These are phyloP conservation scores for Lepiota subincarnata DNA, from an alignment of 768 basidiomycete species.

Conservation along the genomic window DNA sequence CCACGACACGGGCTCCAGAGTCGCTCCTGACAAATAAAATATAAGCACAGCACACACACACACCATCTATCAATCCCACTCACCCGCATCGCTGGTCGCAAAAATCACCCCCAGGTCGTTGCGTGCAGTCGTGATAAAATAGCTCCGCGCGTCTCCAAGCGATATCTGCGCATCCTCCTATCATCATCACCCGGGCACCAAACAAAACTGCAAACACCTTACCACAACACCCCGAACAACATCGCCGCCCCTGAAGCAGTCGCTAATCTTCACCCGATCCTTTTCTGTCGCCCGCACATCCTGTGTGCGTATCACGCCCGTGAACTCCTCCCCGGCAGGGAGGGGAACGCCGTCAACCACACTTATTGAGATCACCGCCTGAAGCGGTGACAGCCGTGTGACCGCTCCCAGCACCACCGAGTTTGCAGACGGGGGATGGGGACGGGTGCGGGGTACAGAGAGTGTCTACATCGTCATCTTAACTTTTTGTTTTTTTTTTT, in stretches of 20 bases:
- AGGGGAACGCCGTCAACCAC: constrained; percentile 86
- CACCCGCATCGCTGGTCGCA: constrained; percentile 83
- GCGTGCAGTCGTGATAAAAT: constrained; percentile 86
- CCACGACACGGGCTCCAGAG: constrained; percentile 86
- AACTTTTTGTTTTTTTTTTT: no score
- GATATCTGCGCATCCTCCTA: constrained; percentile 79
- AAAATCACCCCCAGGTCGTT: constrained; percentile 92
- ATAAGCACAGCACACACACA: constrained; percentile 1
- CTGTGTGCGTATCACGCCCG: constrained; percentile 81
- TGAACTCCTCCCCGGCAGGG: constrained; percentile 82
- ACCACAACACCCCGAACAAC: constrained; percentile 86
- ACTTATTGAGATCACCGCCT: constrained; percentile 79
- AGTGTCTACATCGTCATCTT: constrained; percentile 44
- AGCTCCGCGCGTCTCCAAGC: constrained; percentile 85
- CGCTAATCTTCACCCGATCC: constrained; percentile 83
- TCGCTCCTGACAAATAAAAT: constrained; percentile 47
- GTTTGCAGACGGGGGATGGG: constrained; percentile 69
- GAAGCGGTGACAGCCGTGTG: constrained; percentile 76
- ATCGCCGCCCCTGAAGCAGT: constrained; percentile 90
- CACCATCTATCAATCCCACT: constrained; percentile 13
- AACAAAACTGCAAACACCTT: constrained; percentile 24
- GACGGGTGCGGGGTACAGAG: constrained; percentile 60
- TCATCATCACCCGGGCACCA: no score
- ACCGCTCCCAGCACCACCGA: constrained; percentile 81
- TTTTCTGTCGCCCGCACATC: constrained; percentile 90